These are phyloP conservation scores for Citrus trifoliata DNA, from an alignment of 345 rosid species.

Conservation along the genomic window DNA sequence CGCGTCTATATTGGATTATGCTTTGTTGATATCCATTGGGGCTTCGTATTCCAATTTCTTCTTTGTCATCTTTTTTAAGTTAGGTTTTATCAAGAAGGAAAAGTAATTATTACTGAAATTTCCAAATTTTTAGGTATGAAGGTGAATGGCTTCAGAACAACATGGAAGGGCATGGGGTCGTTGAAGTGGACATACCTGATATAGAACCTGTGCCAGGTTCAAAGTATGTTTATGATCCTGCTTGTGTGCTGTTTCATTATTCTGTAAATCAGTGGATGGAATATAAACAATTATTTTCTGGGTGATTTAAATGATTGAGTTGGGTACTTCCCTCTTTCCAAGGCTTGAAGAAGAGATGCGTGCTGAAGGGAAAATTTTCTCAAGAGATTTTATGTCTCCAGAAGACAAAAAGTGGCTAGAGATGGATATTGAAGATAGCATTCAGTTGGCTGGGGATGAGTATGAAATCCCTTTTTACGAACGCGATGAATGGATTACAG, in stretches of 20 bases:
- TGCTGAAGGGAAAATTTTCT: conserved; percentile 76
- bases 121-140: conserved; percentile 58
- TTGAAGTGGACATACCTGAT: conserved; percentile 90
- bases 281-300: neutral
- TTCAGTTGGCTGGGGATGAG: conserved; percentile 42
- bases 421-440: conserved; percentile 87
- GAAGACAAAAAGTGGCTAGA: conserved; percentile 93
- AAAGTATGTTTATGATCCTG: conserved; percentile 47
- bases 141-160: conserved; percentile 94
- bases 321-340: conserved; percentile 14
- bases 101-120: neutral
- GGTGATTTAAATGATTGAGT: conserved; percentile 2
- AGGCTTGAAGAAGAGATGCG: conserved; percentile 97
- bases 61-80: neutral
- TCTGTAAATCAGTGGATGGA: neutral
- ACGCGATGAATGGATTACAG: conserved; percentile 65
- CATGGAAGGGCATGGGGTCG: conserved; percentile 89
- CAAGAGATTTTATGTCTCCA: conserved; percentile 74
- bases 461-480: conserved; percentile 74
- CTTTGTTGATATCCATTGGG: neutral
- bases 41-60: neutral
- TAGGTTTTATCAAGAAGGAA: neutral
- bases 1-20: neutral
- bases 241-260: neutral
- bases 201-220: conserved; percentile 91